Conservation (phyloP, 2,329 filamentous ascomycete genomes). For the Rhinocladiella similis region DNA sequence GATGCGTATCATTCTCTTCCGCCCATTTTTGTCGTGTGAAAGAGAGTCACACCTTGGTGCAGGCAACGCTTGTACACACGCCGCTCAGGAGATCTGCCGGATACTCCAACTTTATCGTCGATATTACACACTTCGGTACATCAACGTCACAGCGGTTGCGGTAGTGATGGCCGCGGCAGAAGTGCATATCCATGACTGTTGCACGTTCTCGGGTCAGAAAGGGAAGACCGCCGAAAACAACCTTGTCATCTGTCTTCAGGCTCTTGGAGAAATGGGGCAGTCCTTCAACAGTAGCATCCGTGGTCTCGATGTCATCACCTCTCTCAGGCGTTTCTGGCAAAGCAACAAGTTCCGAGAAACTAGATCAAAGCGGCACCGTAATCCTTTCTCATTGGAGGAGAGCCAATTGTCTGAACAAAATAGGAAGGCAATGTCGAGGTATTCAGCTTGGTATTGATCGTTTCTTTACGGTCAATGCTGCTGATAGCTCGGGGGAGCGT, state of each 20-base stretch:
- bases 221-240: constrained; percentile 42
- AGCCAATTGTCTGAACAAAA: too few relatives aligned
- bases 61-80: constrained; percentile 1
- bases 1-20: constrained; percentile 4
- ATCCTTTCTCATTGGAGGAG: too few relatives aligned
- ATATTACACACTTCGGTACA: background rate
- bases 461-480: too few relatives aligned
- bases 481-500: too few relatives aligned
- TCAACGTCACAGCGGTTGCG: constrained; percentile 7
- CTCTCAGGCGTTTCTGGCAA: constrained; percentile 5
- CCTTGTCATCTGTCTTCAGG: constrained; percentile 29
- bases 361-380: constrained; percentile 42
- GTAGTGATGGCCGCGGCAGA: constrained; percentile 4
- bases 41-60: background rate
- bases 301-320: constrained; percentile 19
- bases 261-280: constrained; percentile 22
- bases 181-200: constrained; percentile 6
- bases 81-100: constrained; percentile 2
- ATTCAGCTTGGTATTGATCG: too few relatives aligned
- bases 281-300: constrained; percentile 17
- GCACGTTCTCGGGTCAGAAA: constrained; percentile 21
- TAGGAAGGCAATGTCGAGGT: too few relatives aligned
- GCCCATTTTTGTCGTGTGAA: background rate
- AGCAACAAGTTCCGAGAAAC: background rate
- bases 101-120: constrained; percentile 1